A percentile compares a stretch with the other conserved stretches of the same genome.
Conservation (phyloP, 768 basidiomycete species). For the Hygrocybe punicea region DNA sequence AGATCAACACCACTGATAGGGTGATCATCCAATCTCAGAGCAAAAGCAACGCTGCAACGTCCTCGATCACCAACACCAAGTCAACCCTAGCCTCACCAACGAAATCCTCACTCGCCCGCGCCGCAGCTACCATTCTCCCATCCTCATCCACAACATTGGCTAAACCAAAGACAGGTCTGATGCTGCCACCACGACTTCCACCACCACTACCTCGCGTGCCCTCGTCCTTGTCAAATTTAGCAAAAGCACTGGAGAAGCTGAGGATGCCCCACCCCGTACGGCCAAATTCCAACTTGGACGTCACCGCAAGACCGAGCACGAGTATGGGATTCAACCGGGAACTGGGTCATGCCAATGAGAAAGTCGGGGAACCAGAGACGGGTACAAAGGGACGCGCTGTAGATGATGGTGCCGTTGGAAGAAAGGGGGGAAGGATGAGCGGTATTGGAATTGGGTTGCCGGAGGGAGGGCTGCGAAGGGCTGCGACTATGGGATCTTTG, state of each 20-base stretch:
- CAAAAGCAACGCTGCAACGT: background rate
- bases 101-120: slow-evolving; percentile 4
- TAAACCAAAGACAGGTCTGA: slow-evolving; percentile 30
- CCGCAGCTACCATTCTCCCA: slow-evolving; percentile 15
- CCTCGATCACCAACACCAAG: background rate
- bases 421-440: background rate
- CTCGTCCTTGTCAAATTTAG: slow-evolving; percentile 60
- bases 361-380: slow-evolving; percentile 1
- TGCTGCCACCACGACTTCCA: slow-evolving; percentile 23
- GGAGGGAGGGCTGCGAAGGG: slow-evolving; percentile 1
- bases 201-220: slow-evolving; percentile 26
- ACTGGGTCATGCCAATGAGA: slow-evolving; percentile 18
- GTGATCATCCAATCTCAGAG: background rate
- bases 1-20: too few relatives aligned
- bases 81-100: slow-evolving; percentile 27
- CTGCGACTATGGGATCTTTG: slow-evolving; percentile 1
- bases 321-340: slow-evolving; percentile 63
- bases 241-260: slow-evolving; percentile 68
- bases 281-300: slow-evolving; percentile 49
- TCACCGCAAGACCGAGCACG: slow-evolving; percentile 52
- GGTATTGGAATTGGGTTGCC: background rate
- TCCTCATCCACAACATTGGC: slow-evolving; percentile 31
- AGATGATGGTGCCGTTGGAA: slow-evolving; percentile 8
- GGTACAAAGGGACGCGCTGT: slow-evolving; percentile 23
- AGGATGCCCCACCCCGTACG: slow-evolving; percentile 60